phyloP scores from a whole-genome alignment of 2,329 filamentous ascomycete species.

The Tricladium varicosporioides region DNA sequence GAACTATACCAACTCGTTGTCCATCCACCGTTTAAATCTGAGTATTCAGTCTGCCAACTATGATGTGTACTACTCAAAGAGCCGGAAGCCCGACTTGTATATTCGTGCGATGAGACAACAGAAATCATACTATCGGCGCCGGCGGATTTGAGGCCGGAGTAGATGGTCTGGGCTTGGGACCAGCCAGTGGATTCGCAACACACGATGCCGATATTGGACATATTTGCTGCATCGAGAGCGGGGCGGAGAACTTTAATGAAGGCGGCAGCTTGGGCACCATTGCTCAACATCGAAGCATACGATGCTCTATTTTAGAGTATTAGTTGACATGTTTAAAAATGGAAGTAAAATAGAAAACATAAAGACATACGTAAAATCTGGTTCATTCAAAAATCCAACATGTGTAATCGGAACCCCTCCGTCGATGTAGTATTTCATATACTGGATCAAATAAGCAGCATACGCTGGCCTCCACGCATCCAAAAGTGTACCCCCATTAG shows the following conservation, averaged over 20 bases:
- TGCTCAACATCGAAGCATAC: conserved; percentile 47
- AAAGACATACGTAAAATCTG: conserved; percentile 34
- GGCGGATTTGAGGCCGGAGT: conserved; percentile 36
- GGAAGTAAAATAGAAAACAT: background rate
- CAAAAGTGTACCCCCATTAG: conserved; percentile 35
- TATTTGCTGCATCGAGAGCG: conserved; percentile 37
- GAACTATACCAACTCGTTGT: conserved; percentile 46
- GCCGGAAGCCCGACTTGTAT: conserved; percentile 39
- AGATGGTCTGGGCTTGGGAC: conserved; percentile 36
- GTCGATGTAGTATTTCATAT: conserved; percentile 42
- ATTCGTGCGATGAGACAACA: conserved; percentile 41
- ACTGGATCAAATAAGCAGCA: conserved; percentile 47
- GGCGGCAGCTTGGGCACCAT: conserved; percentile 46
- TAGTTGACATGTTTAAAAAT: background rate
- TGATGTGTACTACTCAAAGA: conserved; percentile 41
- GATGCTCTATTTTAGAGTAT: conserved; percentile 15
- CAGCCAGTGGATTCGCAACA: conserved; percentile 46
- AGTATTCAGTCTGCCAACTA: conserved; percentile 52
- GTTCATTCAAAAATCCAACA: conserved; percentile 46
- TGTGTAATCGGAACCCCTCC: conserved; percentile 40
- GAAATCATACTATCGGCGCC: conserved; percentile 39
- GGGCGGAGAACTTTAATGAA: conserved; percentile 46
- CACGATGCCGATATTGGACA: conserved; percentile 38
- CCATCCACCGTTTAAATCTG: conserved; percentile 44
- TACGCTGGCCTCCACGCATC: conserved; percentile 49